Conservation (phyloP, 2,329 filamentous ascomycete genomes). For the Cercospora sp. region DNA sequence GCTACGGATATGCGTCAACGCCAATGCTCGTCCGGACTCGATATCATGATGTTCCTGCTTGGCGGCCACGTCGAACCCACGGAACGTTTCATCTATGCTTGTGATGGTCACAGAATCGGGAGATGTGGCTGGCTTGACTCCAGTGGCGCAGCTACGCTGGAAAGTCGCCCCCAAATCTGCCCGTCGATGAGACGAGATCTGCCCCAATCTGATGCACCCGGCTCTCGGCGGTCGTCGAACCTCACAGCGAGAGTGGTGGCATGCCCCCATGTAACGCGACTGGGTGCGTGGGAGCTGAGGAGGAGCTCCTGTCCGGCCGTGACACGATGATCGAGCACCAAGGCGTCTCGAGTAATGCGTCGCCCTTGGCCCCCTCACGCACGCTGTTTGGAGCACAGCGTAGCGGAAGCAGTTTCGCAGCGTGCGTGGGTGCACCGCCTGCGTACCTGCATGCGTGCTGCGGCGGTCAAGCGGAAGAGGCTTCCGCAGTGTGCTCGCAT, state of each 20-base stretch:
- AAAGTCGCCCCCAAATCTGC: background rate
- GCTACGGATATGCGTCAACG: background rate
- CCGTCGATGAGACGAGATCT: background rate
- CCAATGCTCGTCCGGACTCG: conserved; percentile 9
- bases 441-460: conserved; percentile 7
- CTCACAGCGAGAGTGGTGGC: background rate
- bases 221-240: background rate
- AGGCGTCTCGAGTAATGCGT: background rate
- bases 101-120: background rate
- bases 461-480: conserved; percentile 11
- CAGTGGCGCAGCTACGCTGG: background rate
- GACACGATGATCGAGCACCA: background rate
- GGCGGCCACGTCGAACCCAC: conserved; percentile 4
- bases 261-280: background rate
- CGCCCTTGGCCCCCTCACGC: background rate
- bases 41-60: background rate
- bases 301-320: background rate
- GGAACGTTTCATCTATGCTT: conserved; percentile 10
- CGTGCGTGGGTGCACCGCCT: background rate
- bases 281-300: background rate
- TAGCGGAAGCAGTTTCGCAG: background rate
- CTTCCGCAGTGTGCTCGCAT: conserved; percentile 5
- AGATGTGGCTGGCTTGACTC: background rate
- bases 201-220: background rate
- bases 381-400: background rate